Evolutionary conservation across 2,329 filamentous ascomycete genomes (phyloP), one percentile per base, ranked within the genome.

Genomic region (Aspergillus pseudoterreus): DNA sequence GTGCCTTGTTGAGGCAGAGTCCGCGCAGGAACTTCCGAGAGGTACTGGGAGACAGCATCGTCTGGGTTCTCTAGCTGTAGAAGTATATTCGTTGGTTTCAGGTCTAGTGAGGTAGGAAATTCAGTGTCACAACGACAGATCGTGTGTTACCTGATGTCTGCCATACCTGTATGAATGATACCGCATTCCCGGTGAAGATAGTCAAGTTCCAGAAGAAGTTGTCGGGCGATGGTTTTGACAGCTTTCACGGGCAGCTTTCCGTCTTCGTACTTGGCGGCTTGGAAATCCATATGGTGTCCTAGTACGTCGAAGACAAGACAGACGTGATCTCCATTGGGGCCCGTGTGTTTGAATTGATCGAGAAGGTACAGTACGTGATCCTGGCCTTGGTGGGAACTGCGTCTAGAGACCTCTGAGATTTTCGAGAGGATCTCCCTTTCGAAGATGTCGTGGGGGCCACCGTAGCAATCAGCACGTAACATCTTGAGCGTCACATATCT

Each of bases 231-330:
- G 27, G 9, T 3, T 10, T 30, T 10, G 27, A 30, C 27, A 11
- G 48, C 45, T 38, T 46, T 52, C 1, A 61, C 51, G n/a, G 62
- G 62, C n/a, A 64, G 12, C 47, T 49, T 55, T 32, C 56, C 56
- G 48, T 61, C 57, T 49, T 56, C 50, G 42, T 56, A 64, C 38
- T 51, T 57, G 42, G 52, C 48, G 17, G 50, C n/a, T 50, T 65
- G 60, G 42, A 57, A 58, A 39, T 50, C 53, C n/a, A 66, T 27
- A 47, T 59, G 57, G 32, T 65, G 56, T 10, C 61, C 61, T 33
- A 63, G 49, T 8, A 62, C 62, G n/a, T 65, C 60, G 36, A 66
- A 63, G 1, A 56, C 57, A 14, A 66, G 48, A 48, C 63, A 67
- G 4, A 65, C 55, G 54, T 67, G 63, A 30, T 61, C 50, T 47